A percentile compares a stretch with the other conserved stretches of the same genome.
Evolutionary conservation across 2,329 filamentous ascomycete genomes (phyloP).

Genomic region (Venturia oleaginea): DNA sequence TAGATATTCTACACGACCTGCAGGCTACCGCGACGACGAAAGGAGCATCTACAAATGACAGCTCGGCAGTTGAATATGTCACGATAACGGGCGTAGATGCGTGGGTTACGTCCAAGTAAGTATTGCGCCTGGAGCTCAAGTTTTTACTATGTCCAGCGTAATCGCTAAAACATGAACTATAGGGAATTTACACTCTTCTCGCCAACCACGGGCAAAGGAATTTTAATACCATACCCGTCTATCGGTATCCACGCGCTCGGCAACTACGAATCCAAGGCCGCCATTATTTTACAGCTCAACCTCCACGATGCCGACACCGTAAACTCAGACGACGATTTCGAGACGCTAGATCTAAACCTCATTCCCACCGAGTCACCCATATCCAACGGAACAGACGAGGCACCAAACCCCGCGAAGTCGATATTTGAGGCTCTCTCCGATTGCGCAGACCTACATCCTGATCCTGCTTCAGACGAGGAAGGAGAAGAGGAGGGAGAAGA

Average conservation of each 20-base stretch:
- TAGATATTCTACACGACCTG: constrained; percentile 40
- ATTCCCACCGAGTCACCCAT: constrained; percentile 36
- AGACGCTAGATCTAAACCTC: constrained; percentile 59
- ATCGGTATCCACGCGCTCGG: constrained; percentile 64
- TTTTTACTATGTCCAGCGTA: neutral
- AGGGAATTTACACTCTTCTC: constrained; percentile 58
- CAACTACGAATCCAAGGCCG: constrained; percentile 29
- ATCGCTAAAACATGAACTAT: constrained; percentile 12
- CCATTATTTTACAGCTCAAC: constrained; percentile 37
- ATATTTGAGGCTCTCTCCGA: constrained; percentile 63
- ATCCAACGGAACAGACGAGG: neutral
- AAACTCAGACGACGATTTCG: constrained; percentile 54
- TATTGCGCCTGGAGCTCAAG: neutral
- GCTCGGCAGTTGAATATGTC: constrained; percentile 9
- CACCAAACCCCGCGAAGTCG: constrained; percentile 28
- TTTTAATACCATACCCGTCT: constrained; percentile 63
- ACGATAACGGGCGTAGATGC: constrained; percentile 32
- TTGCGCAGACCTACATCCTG: constrained; percentile 69
- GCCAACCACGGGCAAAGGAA: constrained; percentile 45
- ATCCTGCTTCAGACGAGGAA: constrained; percentile 52
- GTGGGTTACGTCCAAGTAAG: constrained; percentile 39
- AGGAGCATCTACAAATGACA: constrained; percentile 15
- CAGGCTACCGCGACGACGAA: constrained; percentile 35
- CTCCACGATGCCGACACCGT: constrained; percentile 44
- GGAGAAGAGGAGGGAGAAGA: constrained; percentile 36